These are phyloP conservation scores for Hericium alpestre DNA, from an alignment of 768 basidiomycete species.

Conservation along the genomic window DNA sequence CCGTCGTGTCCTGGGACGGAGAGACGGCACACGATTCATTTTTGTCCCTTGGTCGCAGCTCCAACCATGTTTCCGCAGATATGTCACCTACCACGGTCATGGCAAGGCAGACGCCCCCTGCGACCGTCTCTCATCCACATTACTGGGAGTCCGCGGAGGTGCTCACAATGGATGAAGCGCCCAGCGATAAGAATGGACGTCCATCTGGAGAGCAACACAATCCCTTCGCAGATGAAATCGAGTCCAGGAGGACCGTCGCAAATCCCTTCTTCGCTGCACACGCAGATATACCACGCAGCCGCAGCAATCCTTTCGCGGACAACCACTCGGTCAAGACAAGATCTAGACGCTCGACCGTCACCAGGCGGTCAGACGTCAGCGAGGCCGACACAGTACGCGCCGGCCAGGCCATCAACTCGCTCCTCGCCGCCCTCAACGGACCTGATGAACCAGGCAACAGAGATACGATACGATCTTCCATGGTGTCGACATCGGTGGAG, in stretches of 20 bases:
- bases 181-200: not conserved
- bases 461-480: not conserved
- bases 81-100: constrained; percentile 10
- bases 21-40: constrained; percentile 6
- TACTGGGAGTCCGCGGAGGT: constrained; percentile 15
- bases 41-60: constrained; percentile 3
- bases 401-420: constrained; percentile 6
- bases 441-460: not conserved
- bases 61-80: not conserved
- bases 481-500: not conserved
- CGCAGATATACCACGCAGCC: not conserved
- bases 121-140: constrained; percentile 7
- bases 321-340: constrained; percentile 3
- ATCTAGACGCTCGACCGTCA: constrained; percentile 3
- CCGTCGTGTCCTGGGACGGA: constrained; percentile 6
- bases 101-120: constrained; percentile 9
- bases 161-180: constrained; percentile 5
- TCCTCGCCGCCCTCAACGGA: constrained; percentile 10
- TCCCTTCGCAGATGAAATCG: constrained; percentile 8
- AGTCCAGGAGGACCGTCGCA: not conserved
- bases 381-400: not conserved
- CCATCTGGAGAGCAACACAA: not conserved
- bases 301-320: constrained; percentile 11
- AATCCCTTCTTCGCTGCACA: constrained; percentile 14
- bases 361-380: constrained; percentile 3